These are phyloP conservation scores for Globisporangium carolinianum DNA, from an alignment of 352 stramenopile species.

Conservation along the genomic window DNA sequence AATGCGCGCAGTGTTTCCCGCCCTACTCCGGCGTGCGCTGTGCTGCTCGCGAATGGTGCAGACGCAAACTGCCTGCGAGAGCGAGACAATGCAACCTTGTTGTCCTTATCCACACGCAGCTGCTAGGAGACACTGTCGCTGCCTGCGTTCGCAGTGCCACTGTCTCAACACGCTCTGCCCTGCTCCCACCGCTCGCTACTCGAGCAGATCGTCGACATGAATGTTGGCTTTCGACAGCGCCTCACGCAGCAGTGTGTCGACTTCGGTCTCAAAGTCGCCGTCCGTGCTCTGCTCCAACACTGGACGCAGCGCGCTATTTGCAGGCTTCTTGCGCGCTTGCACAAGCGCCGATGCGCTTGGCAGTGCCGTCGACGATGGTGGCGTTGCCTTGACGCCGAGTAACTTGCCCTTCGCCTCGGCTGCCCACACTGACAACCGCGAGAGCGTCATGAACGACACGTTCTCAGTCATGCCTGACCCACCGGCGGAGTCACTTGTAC, in stretches of 20 bases:
- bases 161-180: too few species aligned
- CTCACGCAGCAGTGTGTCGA: constrained; percentile 31
- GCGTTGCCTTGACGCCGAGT: constrained; percentile 2
- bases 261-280: constrained; percentile 34
- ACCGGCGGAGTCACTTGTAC: constrained; percentile 1
- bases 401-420: constrained; percentile 51
- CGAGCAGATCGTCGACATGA: constrained; percentile 12
- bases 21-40: too few species aligned
- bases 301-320: neutral
- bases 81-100: too few species aligned
- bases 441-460: constrained; percentile 58
- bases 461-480: constrained; percentile 31
- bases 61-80: too few species aligned
- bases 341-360: neutral
- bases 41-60: too few species aligned
- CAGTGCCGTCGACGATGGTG: neutral
- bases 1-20: too few species aligned
- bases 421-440: constrained; percentile 47
- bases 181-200: too few species aligned
- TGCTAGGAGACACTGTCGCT: too few species aligned
- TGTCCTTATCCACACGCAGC: too few species aligned
- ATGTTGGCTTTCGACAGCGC: constrained; percentile 54
- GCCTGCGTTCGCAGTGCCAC: too few species aligned
- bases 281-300: constrained; percentile 7
- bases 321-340: neutral